Evolutionary conservation across 805 yeast species (phyloP).

Genomic region (Ascoidea tarda): DNA sequence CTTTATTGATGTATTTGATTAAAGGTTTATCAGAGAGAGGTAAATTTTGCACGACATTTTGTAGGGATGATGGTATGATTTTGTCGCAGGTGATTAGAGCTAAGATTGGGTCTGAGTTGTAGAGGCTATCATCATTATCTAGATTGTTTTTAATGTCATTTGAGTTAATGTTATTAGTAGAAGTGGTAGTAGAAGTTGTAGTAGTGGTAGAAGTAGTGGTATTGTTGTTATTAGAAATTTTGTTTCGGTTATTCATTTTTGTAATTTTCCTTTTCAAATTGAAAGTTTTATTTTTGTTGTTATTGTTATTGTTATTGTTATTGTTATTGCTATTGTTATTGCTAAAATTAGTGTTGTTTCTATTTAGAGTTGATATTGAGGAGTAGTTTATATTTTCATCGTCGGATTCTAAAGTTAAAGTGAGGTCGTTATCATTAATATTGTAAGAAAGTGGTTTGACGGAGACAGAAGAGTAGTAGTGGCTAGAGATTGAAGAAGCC

Average conservation of each 20-base stretch:
- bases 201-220: too few species aligned
- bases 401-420: neutral
- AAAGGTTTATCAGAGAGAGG: constrained; percentile 10
- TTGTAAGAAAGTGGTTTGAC: neutral
- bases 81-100: constrained; percentile 4
- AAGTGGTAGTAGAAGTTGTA: neutral
- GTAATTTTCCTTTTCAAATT: too few species aligned
- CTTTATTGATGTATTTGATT: constrained; percentile 9
- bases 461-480: neutral
- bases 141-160: neutral
- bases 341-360: too few species aligned
- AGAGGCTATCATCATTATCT: constrained; percentile 3
- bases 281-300: too few species aligned
- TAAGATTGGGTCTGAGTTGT: constrained; percentile 7
- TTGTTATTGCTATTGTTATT: too few species aligned
- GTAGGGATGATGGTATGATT: constrained; percentile 4
- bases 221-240: neutral
- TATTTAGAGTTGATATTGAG: neutral
- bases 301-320: too few species aligned
- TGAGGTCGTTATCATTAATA: neutral
- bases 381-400: neutral
- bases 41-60: constrained; percentile 4
- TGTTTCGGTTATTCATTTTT: neutral
- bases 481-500: neutral
- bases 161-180: neutral